These are phyloP conservation scores for Symbiotaphrina buchneri DNA, from an alignment of 495 filamentous ascomycete species.

Conservation along the genomic window DNA sequence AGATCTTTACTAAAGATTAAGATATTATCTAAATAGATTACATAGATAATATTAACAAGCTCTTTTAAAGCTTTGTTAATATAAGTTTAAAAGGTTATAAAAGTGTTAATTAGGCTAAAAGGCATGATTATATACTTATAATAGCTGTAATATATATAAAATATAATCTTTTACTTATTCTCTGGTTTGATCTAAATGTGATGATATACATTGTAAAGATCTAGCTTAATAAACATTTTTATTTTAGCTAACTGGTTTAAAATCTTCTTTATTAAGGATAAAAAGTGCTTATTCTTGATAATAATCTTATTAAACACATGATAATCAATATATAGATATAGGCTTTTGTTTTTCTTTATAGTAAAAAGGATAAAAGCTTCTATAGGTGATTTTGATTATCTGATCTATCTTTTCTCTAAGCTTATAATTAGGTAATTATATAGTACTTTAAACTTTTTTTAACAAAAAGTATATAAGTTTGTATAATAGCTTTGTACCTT, in stretches of 20 bases:
- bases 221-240: slow-evolving; percentile 7
- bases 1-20: slow-evolving; percentile 4
- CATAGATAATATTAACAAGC: no score
- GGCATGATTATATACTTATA: slow-evolving; percentile 8
- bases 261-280: slow-evolving; percentile 7
- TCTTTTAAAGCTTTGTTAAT: slow-evolving; percentile 3
- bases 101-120: slow-evolving; percentile 7
- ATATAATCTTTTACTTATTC: slow-evolving; percentile 9
- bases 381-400: slow-evolving; percentile 1
- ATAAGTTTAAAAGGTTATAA: slow-evolving; percentile 5
- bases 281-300: slow-evolving; percentile 7
- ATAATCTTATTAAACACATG: slow-evolving; percentile 7
- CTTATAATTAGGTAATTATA: slow-evolving; percentile 3
- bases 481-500: neutral
- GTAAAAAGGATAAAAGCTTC: slow-evolving; percentile 9
- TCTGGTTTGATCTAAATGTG: slow-evolving; percentile 6
- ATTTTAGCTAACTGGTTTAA: slow-evolving; percentile 3
- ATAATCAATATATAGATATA: slow-evolving; percentile 9
- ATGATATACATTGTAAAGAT: slow-evolving; percentile 7
- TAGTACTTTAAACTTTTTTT: slow-evolving; percentile 4
- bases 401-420: slow-evolving; percentile 5
- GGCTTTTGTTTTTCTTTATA: slow-evolving; percentile 6
- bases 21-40: no score
- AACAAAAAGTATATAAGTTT: slow-evolving; percentile 5
- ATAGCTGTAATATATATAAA: slow-evolving; percentile 6